Base-by-base conservation (phyloP, 768 basidiomycete species). In the Tricholoma bakamatsutake region DNA sequence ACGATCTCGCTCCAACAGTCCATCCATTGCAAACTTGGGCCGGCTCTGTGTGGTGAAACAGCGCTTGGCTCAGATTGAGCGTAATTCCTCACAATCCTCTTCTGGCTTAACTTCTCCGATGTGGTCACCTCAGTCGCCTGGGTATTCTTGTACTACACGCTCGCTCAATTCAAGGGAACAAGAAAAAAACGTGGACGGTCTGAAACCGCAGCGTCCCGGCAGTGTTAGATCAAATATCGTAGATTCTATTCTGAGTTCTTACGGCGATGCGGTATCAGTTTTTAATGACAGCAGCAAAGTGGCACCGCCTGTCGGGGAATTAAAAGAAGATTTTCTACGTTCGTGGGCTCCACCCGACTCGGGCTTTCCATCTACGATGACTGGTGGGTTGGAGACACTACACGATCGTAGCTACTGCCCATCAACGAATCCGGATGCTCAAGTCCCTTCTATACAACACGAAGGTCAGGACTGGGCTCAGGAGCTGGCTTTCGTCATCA, bases 21-120 rank as follows among this genome's bases (percentile, higher is more conserved):
- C 85, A 4, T 88, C 86, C 7, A 80, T 88, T 43, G 70, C 77
- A 27, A 82, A 86, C 55, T 74, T 88, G 13, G 79, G 76, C 56
- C 76, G 77, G 53, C 67, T 81, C 37, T 87, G 85, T 6, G 78
- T 88, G 21, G 87, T 89, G 46, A 81, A 79, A 57, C 80, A 84
- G 59, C 82, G 87, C 34, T 75, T 87, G 12, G 81, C 82, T 9
- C 78, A 87, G 61, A 79, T 88, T 10, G 77, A 85, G 61, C 62
- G 66, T 28, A 69, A 57, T 27, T 69, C 72, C 34, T 67, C 66
- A 30, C 56, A 58, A 48, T 59, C 52, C 35, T 59, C 60, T 21
- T 53, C 45, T 33, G 45, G 54, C 35, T 18, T 55, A 6, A 53
- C 42, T 4, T 59, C 57, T 1, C 60, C 58, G 4, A 55, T 55